A percentile compares a stretch with the other conserved stretches of the same genome.
phyloP scores from a whole-genome alignment of 495 filamentous ascomycete species.

The Lasiosphaeriaceae sp. region DNA sequence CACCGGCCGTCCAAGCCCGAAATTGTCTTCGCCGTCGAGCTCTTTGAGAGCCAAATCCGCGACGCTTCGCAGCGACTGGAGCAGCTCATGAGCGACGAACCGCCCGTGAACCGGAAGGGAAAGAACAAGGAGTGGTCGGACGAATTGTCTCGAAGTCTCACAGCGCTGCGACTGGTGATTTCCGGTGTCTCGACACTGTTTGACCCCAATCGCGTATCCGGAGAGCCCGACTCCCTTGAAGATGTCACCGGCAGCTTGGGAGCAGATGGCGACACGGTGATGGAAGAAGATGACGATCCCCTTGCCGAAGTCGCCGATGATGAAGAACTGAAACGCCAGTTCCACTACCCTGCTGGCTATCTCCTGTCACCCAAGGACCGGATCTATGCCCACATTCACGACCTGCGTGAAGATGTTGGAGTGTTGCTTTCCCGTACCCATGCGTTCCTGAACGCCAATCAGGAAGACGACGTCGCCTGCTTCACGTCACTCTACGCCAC shows the following conservation, averaged over 20 bases:
- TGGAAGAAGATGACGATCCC: slow-evolving; percentile 61
- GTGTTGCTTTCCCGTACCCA: slow-evolving; percentile 78
- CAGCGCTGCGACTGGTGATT: slow-evolving; percentile 77
- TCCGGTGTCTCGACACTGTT: slow-evolving; percentile 88
- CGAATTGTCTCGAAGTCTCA: slow-evolving; percentile 85
- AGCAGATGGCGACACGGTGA: slow-evolving; percentile 39
- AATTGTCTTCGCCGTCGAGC: slow-evolving; percentile 79
- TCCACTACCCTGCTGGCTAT: slow-evolving; percentile 83
- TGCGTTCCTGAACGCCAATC: slow-evolving; percentile 72
- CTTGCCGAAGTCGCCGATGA: slow-evolving; percentile 71
- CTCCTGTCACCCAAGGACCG: slow-evolving; percentile 56
- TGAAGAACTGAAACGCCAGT: slow-evolving; percentile 73
- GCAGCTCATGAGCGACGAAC: slow-evolving; percentile 72
- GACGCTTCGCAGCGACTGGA: slow-evolving; percentile 54
- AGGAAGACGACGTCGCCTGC: slow-evolving; percentile 93
- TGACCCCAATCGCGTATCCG: slow-evolving; percentile 67
- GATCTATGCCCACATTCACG: slow-evolving; percentile 73
- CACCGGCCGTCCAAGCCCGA: slow-evolving; percentile 77
- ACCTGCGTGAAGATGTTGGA: slow-evolving; percentile 75
- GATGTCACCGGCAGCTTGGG: slow-evolving; percentile 29
- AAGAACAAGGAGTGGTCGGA: slow-evolving; percentile 98
- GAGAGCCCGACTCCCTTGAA: slow-evolving; percentile 27
- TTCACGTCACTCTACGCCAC: slow-evolving; percentile 90
- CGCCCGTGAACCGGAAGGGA: slow-evolving; percentile 85
- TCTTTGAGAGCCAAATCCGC: slow-evolving; percentile 77